Conservation (phyloP, 306 rosid genomes). For the Dalbergia oliveri region DNA sequence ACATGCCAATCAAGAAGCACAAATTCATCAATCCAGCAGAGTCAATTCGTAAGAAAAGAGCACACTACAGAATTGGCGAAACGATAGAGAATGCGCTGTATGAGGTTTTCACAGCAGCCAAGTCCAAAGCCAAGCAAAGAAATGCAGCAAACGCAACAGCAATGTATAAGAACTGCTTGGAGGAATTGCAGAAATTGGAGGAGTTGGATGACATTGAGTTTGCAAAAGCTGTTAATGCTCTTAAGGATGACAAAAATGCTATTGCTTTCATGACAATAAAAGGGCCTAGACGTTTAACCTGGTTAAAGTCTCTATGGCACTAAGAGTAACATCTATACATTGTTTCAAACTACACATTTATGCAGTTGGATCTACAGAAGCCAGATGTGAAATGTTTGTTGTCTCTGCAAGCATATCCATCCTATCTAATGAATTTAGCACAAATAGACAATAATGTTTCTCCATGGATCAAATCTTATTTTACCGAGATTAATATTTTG, state of each 20-base stretch:
- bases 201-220: slow-evolving; percentile 50
- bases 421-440: neutral
- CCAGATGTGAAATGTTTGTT: neutral
- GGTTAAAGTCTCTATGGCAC: slow-evolving; percentile 54
- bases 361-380: neutral
- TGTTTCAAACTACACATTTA: neutral
- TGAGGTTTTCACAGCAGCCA: slow-evolving; percentile 48
- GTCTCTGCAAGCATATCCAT: neutral
- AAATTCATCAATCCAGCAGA: slow-evolving; percentile 32
- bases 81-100: slow-evolving; percentile 40
- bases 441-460: neutral
- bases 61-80: slow-evolving; percentile 42
- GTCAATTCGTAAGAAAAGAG: slow-evolving; percentile 37
- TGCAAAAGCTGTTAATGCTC: slow-evolving; percentile 52
- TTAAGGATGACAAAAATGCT: slow-evolving; percentile 52
- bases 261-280: slow-evolving; percentile 51
- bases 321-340: slow-evolving; percentile 11
- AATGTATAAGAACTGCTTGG: slow-evolving; percentile 50
- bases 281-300: slow-evolving; percentile 47
- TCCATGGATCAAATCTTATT: neutral
- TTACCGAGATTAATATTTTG: slow-evolving; percentile 19
- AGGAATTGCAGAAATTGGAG: slow-evolving; percentile 52
- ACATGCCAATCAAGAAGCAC: slow-evolving; percentile 41
- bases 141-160: slow-evolving; percentile 18
- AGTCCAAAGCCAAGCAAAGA: slow-evolving; percentile 45